Conservation (phyloP, 306 rosid species). For the Carpinus fangiana region DNA sequence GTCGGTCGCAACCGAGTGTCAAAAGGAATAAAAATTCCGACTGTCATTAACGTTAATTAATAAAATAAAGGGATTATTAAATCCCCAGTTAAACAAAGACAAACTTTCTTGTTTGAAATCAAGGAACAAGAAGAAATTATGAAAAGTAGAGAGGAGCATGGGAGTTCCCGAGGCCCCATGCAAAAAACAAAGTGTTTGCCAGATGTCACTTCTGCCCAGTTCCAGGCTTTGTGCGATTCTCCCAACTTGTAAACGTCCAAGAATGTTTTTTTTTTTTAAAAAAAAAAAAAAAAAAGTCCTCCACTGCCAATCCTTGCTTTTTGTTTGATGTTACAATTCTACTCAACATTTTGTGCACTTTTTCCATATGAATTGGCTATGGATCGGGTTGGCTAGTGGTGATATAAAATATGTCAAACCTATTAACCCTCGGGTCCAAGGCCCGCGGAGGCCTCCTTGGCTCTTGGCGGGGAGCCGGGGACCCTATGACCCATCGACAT, state of each 20-base stretch:
- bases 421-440: too few species aligned
- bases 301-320: neutral
- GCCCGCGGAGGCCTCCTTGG: too few species aligned
- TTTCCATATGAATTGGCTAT: too few species aligned
- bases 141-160: neutral
- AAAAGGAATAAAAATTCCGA: neutral
- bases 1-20: neutral
- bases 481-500: too few species aligned
- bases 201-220: conserved; percentile 17
- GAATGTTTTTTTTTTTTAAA: neutral
- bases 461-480: too few species aligned
- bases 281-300: too few species aligned
- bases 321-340: neutral
- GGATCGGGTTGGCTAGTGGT: too few species aligned
- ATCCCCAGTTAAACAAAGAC: neutral
- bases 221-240: conserved; percentile 26
- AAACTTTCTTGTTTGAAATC: neutral
- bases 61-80: neutral
- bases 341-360: too few species aligned
- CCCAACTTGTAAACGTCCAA: conserved; percentile 14
- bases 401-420: too few species aligned
- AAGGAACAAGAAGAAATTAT: neutral
- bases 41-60: neutral
- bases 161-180: neutral
- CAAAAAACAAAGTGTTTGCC: neutral